Evolutionary conservation across 1,139 yeast species (phyloP).

Genomic region (Schizosaccharomyces versatilis): DNA sequence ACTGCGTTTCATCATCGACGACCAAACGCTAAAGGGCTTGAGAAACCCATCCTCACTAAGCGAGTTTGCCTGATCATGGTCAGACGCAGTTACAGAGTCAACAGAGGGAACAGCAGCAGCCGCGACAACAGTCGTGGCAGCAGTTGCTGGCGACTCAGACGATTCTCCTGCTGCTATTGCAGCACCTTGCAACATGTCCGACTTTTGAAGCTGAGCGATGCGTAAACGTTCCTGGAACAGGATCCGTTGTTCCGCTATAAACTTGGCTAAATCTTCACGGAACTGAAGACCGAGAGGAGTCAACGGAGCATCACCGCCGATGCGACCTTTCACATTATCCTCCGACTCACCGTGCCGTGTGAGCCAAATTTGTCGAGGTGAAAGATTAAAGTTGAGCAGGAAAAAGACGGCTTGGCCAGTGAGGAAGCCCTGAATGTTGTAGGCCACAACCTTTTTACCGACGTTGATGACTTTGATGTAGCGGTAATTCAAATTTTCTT

Average conservation of each 20-base stretch:
- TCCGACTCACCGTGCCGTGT: constrained; percentile 83
- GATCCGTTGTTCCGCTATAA: constrained; percentile 47
- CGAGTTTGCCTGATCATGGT: neutral
- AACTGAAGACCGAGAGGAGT: constrained; percentile 63
- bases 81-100: neutral
- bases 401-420: constrained; percentile 88
- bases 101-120: neutral
- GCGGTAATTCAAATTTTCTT: constrained; percentile 39
- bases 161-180: constrained; percentile 9
- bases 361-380: constrained; percentile 85
- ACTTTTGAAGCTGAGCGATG: constrained; percentile 23
- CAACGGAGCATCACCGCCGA: constrained; percentile 78
- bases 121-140: too few species aligned
- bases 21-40: constrained; percentile 76
- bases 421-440: constrained; percentile 72
- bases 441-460: constrained; percentile 80
- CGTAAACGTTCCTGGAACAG: constrained; percentile 48
- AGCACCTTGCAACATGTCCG: constrained; percentile 7
- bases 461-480: constrained; percentile 91
- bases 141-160: constrained; percentile 10
- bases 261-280: constrained; percentile 45
- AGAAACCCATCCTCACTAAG: too few species aligned
- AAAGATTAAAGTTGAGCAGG: constrained; percentile 66
- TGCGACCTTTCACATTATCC: constrained; percentile 61
- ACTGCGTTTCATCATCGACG: constrained; percentile 63